A percentile compares a stretch with the other conserved stretches of the same genome.
phyloP scores from a whole-genome alignment of 306 rosid genomes.

The Luffa acutangula region DNA sequence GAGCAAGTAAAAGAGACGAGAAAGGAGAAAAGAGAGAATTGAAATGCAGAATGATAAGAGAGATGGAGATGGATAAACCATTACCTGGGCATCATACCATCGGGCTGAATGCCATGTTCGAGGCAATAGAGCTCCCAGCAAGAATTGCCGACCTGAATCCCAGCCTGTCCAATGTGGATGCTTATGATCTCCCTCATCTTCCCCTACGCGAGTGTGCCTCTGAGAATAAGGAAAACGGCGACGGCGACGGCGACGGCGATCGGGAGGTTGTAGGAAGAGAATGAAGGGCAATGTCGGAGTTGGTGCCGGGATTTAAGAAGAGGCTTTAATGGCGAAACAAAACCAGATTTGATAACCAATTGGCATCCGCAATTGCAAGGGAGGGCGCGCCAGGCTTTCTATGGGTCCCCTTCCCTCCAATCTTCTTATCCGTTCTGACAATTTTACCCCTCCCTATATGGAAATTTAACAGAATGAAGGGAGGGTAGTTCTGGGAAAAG shows the following conservation, averaged over 20 bases:
- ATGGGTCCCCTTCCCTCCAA: conserved; percentile 2
- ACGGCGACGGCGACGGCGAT: neutral
- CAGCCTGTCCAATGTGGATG: conserved; percentile 96
- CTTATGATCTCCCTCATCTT: conserved; percentile 92
- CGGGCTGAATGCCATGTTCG: conserved; percentile 90
- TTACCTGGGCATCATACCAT: conserved; percentile 91
- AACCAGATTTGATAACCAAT: conserved; percentile 5
- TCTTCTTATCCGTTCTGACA: neutral
- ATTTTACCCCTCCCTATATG: neutral
- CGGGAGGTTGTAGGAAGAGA: neutral
- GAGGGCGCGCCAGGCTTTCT: conserved; percentile 5
- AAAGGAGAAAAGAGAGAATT: neutral
- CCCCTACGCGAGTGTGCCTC: neutral
- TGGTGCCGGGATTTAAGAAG: neutral
- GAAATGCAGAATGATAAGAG: neutral
- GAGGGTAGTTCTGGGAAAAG: neutral
- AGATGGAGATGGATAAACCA: neutral
- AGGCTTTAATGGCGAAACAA: neutral
- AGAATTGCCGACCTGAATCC: conserved; percentile 91
- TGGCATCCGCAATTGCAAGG: neutral
- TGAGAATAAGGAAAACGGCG: neutral
- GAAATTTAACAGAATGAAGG: neutral
- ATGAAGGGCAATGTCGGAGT: neutral
- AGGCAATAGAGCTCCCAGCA: conserved; percentile 99
- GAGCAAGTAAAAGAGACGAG: neutral